A percentile compares a stretch with the other conserved stretches of the same genome.
phyloP scores from a whole-genome alignment of 768 basidiomycete genomes.

The Boletellus emodensis region DNA sequence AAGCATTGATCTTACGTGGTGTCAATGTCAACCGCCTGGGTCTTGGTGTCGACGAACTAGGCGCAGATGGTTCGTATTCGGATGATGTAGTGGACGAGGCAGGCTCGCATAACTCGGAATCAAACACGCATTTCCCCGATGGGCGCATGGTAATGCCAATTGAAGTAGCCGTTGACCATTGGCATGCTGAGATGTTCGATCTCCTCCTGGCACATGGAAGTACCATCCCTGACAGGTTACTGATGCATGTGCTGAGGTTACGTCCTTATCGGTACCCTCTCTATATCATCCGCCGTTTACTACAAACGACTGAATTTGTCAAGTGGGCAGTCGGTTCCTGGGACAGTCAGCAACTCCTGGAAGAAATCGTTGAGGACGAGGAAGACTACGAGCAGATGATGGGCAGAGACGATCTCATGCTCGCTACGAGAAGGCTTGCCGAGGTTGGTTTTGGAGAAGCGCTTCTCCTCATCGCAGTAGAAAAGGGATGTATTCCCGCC shows the following conservation, averaged over 20 bases:
- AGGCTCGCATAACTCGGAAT: neutral
- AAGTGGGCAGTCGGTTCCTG: neutral
- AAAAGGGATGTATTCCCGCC: slow-evolving; percentile 1
- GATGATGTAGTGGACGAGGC: neutral
- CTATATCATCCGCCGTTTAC: neutral
- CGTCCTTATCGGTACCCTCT: neutral
- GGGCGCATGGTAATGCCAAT: neutral
- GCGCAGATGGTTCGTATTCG: neutral
- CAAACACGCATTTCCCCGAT: no score
- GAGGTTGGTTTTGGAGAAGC: neutral
- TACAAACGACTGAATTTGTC: neutral
- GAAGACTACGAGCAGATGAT: neutral
- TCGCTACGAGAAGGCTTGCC: neutral
- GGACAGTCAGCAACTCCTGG: neutral
- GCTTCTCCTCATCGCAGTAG: slow-evolving; percentile 5
- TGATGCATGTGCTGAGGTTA: neutral
- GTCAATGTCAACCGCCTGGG: neutral
- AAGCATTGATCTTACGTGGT: neutral
- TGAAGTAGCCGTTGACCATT: slow-evolving; percentile 2
- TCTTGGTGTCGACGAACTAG: neutral
- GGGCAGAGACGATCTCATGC: neutral
- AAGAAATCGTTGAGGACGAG: neutral
- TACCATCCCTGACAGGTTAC: neutral
- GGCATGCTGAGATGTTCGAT: neutral
- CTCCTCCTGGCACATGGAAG: neutral